Conservation (phyloP, 139 green algal species). For the Chlorella sp. region DNA sequence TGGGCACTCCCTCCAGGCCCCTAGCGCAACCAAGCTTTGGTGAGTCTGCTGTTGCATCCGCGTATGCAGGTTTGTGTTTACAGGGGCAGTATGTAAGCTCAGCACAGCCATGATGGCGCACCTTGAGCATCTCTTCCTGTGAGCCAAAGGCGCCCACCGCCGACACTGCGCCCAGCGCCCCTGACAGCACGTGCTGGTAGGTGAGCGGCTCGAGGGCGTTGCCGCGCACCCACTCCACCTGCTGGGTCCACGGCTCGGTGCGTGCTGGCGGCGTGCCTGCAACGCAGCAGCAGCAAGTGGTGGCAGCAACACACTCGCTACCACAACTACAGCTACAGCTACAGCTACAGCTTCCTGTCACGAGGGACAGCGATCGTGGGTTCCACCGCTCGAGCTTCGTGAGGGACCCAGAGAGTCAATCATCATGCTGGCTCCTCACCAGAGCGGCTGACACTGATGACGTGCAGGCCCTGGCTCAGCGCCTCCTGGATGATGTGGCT, state of each 20-base stretch:
- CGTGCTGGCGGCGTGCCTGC: constrained; percentile 38
- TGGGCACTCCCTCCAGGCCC: no score
- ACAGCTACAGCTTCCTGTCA: background rate
- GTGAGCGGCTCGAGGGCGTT: constrained; percentile 52
- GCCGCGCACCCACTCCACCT: constrained; percentile 52
- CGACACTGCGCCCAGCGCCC: constrained; percentile 57
- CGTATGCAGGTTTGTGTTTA: no score
- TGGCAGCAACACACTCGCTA: background rate
- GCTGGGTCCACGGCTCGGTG: constrained; percentile 32
- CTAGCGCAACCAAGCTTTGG: no score
- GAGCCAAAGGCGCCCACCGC: constrained; percentile 80
- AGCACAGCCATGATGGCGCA: no score
- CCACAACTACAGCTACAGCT: background rate
- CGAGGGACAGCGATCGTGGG: no score
- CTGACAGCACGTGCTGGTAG: constrained; percentile 43
- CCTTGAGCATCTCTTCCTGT: constrained; percentile 65
- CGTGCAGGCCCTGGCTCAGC: constrained; percentile 51
- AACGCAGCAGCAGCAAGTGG: background rate
- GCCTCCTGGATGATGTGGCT: constrained; percentile 69
- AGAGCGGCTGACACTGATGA: constrained; percentile 66
- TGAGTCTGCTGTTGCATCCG: no score
- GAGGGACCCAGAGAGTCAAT: no score
- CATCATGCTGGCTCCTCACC: no score
- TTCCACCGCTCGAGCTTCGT: no score
- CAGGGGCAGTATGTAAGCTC: no score